These are phyloP conservation scores for Rhododendron williamsianum DNA, from an alignment of 148 eudicot species.

Conservation along the genomic window DNA sequence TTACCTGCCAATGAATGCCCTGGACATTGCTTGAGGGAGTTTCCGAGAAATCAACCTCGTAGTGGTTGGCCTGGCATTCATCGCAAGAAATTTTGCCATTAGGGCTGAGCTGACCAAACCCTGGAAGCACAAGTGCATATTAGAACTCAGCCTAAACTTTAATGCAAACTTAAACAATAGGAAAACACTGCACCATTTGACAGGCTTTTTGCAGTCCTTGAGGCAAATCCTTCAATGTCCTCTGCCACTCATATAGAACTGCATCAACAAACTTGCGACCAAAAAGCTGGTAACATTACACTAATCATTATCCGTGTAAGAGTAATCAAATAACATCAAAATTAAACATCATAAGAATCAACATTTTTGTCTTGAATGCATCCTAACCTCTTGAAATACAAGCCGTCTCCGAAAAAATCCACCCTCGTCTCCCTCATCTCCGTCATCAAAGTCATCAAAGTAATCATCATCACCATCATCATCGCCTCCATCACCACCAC, in stretches of 20 bases:
- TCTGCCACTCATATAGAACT: conserved; percentile 93
- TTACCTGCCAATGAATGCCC: conserved; percentile 95
- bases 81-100: conserved; percentile 71
- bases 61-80: conserved; percentile 84
- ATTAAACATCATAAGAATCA: neutral
- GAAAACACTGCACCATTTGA: conserved; percentile 56
- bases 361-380: neutral
- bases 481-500: conserved; percentile 99
- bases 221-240: conserved; percentile 92
- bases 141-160: conserved; percentile 4
- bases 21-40: conserved; percentile 77
- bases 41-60: conserved; percentile 71
- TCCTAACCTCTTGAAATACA: conserved; percentile 67
- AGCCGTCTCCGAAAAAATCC: conserved; percentile 79
- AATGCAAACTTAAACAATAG: neutral
- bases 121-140: conserved; percentile 33
- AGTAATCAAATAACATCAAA: neutral
- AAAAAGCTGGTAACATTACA: conserved; percentile 51
- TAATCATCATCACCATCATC: conserved; percentile 93
- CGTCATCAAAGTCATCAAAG: conserved; percentile 94
- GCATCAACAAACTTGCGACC: conserved; percentile 88
- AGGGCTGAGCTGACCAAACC: conserved; percentile 97
- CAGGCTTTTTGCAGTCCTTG: conserved; percentile 85
- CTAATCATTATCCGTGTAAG: neutral
- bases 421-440: conserved; percentile 91